Base-by-base conservation (phyloP, 495 filamentous ascomycete species). In the Aeminium ludgeri region DNA sequence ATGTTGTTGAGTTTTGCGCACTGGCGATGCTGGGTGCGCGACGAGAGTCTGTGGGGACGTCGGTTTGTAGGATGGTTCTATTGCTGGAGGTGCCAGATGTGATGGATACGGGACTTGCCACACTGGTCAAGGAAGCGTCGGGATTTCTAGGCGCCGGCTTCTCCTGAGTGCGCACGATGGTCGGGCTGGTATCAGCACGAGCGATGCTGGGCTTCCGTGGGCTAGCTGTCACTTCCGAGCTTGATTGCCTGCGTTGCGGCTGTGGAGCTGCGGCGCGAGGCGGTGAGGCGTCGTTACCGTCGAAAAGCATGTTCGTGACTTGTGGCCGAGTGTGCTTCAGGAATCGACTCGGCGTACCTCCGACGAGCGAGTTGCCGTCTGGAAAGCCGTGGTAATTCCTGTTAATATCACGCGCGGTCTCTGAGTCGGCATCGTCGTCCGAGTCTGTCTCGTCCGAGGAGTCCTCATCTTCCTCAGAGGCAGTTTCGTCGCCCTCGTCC, bases 311-410 rank as follows among this genome's bases (percentile, higher is more conserved):
- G 20, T 20, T 34, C 8, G 40, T 19, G 13, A 16, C 30, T 11
- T 36, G 17, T 11, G 51, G 37, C 12, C 32, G 12, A 16, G 36
- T 38, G 27, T 43, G 45, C 23, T 48, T 43, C 11, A 45, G 33
- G 30, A 54, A 54, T 10, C 51, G 46, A 27, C 48, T 51, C 6
- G 51, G 51, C 10, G 48, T 51, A 28, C 51, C 51, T 25, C 34
- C 34, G 20, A 43, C 30, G 17, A 54, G 40, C 10, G 46, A 50
- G 39, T 40, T 47, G 40, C 51, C 51, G 35, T 48, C 46, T 13
- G 51, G 51, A 34, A 50, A 54, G 18, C 42, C 50, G 27, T 44
- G 43, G 32, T 54, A 47, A 23, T 51, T 35, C 19, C 16, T 8
- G 31, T 40, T 23, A 25, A 41, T 20, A 36, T 43, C 48, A 30